Evolutionary conservation across 257 asterid species (phyloP).

Genomic region (Fraxinus pennsylvanica): DNA sequence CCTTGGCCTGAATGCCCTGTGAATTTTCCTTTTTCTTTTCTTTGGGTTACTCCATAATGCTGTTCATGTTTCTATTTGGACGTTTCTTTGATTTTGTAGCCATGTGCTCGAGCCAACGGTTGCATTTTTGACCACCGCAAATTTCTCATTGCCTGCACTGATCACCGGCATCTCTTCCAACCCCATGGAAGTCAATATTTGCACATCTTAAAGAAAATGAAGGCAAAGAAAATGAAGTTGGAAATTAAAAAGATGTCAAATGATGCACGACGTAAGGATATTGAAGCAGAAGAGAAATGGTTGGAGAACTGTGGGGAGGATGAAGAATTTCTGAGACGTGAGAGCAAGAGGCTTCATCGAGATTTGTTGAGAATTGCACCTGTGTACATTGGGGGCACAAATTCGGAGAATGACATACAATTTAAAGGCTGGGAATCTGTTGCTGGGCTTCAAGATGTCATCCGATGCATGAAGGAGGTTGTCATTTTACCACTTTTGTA

Average conservation of each 20-base stretch:
- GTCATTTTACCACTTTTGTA: constrained; percentile 89
- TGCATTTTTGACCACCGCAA: constrained; percentile 98
- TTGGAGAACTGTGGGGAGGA: constrained; percentile 97
- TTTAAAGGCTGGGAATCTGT: constrained; percentile 97
- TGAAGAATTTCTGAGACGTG: constrained; percentile 97
- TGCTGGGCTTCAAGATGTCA: constrained; percentile 95
- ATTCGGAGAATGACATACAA: constrained; percentile 45
- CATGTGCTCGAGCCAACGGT: constrained; percentile 90
- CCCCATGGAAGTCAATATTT: constrained; percentile 72
- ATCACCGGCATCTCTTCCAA: constrained; percentile 89
- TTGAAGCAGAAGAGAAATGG: constrained; percentile 98
- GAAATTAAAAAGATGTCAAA: constrained; percentile 73
- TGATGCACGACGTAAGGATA: constrained; percentile 82
- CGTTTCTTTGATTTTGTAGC: constrained; percentile 50
- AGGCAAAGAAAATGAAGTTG: constrained; percentile 70
- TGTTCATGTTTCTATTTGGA: constrained; percentile 15
- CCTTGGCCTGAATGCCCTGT: background rate
- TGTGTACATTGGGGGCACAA: constrained; percentile 83
- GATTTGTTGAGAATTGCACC: constrained; percentile 92
- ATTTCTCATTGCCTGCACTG: constrained; percentile 96
- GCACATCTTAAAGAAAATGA: constrained; percentile 64
- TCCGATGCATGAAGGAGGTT: constrained; percentile 98
- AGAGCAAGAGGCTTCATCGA: constrained; percentile 96
- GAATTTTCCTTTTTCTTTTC: background rate
- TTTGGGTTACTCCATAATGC: background rate